These are phyloP conservation scores for Hyparrhenia diplandra DNA, from an alignment of 176 grass and related monocot species.

Conservation along the genomic window DNA sequence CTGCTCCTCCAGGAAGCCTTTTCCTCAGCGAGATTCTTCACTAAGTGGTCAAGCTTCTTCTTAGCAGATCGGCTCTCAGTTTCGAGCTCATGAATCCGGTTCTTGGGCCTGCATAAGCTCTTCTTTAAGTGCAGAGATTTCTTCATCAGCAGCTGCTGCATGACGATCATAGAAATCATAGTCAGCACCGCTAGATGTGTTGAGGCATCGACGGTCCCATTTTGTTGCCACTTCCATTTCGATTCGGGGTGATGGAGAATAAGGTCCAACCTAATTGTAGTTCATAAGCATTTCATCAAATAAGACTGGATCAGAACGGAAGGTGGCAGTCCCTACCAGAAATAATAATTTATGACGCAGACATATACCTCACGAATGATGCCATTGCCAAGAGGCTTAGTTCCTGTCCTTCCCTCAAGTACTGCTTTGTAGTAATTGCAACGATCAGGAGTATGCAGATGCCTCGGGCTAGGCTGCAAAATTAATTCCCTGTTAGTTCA, in stretches of 20 bases:
- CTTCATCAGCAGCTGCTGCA: conserved; percentile 17
- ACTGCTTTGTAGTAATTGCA: conserved; percentile 48
- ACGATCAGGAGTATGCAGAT: conserved; percentile 45
- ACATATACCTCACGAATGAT: conserved; percentile 50
- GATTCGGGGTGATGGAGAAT: conserved; percentile 54
- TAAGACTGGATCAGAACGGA: conserved; percentile 28
- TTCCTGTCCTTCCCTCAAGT: conserved; percentile 46
- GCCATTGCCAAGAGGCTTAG: conserved; percentile 24
- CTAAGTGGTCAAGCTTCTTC: conserved; percentile 59
- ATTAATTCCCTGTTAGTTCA: conserved; percentile 2
- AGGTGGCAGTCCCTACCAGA: not conserved
- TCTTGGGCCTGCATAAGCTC: conserved; percentile 53
- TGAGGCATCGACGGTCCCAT: conserved; percentile 53
- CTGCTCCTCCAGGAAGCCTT: conserved; percentile 58
- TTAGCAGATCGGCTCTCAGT: conserved; percentile 40
- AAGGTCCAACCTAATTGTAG: conserved; percentile 50
- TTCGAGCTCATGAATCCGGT: conserved; percentile 50
- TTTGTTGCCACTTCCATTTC: conserved; percentile 77
- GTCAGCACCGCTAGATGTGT: conserved; percentile 18
- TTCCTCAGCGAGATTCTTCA: conserved; percentile 58
- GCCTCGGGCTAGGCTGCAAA: conserved; percentile 60
- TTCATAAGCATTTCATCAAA: conserved; percentile 19
- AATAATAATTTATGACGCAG: conserved; percentile 11
- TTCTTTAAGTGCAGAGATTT: conserved; percentile 42
- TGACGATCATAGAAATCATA: conserved; percentile 25